Conservation (phyloP, 306 rosid genomes). For the Sicyos edulis region DNA sequence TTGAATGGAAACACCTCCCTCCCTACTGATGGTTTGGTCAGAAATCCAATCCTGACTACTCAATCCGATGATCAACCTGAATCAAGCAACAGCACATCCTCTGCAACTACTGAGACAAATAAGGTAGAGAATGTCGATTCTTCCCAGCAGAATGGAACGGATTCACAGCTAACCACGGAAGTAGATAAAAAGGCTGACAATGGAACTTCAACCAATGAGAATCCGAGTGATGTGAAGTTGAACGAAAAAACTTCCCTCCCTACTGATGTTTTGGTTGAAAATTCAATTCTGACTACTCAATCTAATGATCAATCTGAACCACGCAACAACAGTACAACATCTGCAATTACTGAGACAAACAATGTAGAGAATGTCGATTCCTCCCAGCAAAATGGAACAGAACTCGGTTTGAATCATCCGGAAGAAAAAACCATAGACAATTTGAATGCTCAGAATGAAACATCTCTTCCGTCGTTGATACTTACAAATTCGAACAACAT, state of each 20-base stretch:
- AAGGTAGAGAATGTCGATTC: conserved; percentile 24
- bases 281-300: conserved; percentile 26
- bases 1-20: conserved; percentile 23
- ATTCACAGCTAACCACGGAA: neutral
- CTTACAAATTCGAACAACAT: neutral
- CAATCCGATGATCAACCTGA: conserved; percentile 32
- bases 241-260: conserved; percentile 24
- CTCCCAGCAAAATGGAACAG: conserved; percentile 32
- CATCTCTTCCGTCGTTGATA: neutral
- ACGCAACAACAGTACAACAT: conserved; percentile 27
- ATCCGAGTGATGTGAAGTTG: neutral
- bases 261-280: conserved; percentile 24
- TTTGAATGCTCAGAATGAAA: conserved; percentile 14
- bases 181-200: conserved; percentile 29
- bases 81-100: conserved; percentile 28
- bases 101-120: conserved; percentile 24
- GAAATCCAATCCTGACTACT: conserved; percentile 22
- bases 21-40: conserved; percentile 25
- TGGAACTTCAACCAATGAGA: conserved; percentile 26
- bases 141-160: conserved; percentile 32
- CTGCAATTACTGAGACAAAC: conserved; percentile 24
- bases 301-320: conserved; percentile 31
- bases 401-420: conserved; percentile 17
- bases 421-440: conserved; percentile 27
- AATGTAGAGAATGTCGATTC: conserved; percentile 23